Evolutionary conservation across 2,329 filamentous ascomycete genomes (phyloP).

Genomic region (Tolypocladium guangdongense): DNA sequence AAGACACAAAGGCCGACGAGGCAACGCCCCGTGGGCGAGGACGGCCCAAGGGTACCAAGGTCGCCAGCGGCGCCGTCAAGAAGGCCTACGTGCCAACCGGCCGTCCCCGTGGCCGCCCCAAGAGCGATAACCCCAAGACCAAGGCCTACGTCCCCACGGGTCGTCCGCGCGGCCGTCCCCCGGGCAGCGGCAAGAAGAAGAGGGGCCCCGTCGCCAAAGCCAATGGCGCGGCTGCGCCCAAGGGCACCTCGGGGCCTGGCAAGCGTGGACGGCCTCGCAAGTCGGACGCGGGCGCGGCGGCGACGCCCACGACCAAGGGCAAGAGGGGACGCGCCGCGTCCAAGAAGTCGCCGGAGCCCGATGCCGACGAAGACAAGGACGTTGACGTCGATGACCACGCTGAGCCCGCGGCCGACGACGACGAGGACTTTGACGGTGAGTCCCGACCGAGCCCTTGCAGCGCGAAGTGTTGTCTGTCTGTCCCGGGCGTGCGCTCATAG

Average conservation of each 20-base stretch:
- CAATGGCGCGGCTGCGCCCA: not conserved
- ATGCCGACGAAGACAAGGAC: slow-evolving; percentile 15
- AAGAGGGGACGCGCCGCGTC: not conserved
- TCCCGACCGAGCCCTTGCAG: not conserved
- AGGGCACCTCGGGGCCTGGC: slow-evolving; percentile 6
- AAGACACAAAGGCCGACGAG: slow-evolving; percentile 12
- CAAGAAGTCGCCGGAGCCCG: slow-evolving; percentile 1
- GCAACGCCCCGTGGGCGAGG: slow-evolving; percentile 14
- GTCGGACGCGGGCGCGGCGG: slow-evolving; percentile 7
- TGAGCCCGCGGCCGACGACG: slow-evolving; percentile 3
- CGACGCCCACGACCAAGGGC: slow-evolving; percentile 6
- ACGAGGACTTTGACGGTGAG: not conserved
- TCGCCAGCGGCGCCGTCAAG: slow-evolving; percentile 27
- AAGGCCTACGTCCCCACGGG: slow-evolving; percentile 27
- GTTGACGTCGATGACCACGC: slow-evolving; percentile 9
- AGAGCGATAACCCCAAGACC: slow-evolving; percentile 18
- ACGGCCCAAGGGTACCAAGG: slow-evolving; percentile 16
- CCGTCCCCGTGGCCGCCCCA: slow-evolving; percentile 32
- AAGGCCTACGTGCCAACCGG: slow-evolving; percentile 27
- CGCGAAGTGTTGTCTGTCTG: not conserved
- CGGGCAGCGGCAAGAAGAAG: slow-evolving; percentile 25
- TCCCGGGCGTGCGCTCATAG: not conserved
- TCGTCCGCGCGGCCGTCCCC: slow-evolving; percentile 36
- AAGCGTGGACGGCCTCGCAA: slow-evolving; percentile 21
- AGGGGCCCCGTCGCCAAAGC: not conserved